Conservation (phyloP, 352 stramenopile species). For the Phytopythium delawarense region DNA sequence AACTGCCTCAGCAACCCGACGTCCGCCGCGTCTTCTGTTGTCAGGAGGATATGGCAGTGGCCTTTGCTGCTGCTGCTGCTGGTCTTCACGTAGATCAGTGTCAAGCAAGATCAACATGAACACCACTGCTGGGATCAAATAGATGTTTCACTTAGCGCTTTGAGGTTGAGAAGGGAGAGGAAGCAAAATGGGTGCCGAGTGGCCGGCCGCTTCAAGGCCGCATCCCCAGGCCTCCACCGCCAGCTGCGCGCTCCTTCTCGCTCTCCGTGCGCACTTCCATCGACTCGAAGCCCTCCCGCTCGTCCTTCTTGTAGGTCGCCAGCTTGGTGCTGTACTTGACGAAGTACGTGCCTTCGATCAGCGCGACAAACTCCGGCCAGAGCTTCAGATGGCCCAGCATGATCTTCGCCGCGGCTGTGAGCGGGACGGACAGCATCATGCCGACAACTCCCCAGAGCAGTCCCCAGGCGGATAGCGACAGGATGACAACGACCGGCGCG, state of each 20-base stretch:
- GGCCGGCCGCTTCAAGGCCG: conserved; percentile 23
- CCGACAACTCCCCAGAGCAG: conserved; percentile 83
- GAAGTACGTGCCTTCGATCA: conserved; percentile 88
- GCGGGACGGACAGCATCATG: conserved; percentile 88
- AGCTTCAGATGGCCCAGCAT: conserved; percentile 84
- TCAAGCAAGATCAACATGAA: not conserved
- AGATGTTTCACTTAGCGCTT: not conserved
- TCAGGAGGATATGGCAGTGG: not conserved
- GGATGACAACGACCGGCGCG: conserved; percentile 81
- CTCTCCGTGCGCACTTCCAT: conserved; percentile 77
- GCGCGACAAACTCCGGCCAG: conserved; percentile 82
- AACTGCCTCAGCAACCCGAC: conserved; percentile 39
- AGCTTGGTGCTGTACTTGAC: conserved; percentile 61
- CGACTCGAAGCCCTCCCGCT: conserved; percentile 68
- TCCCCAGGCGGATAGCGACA: conserved; percentile 85
- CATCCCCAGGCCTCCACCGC: conserved; percentile 16
- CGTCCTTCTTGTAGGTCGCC: conserved; percentile 69
- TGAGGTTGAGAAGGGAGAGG: not conserved
- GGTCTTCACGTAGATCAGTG: not conserved
- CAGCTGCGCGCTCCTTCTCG: conserved; percentile 48
- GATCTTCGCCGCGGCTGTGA: conserved; percentile 84
- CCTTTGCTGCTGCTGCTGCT: not conserved
- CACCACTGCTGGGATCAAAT: not conserved
- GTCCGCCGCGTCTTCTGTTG: conserved; percentile 1
- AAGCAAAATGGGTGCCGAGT: not conserved